Evolutionary conservation across 495 filamentous ascomycete genomes (phyloP).

Genomic region (Aspergillus bridgeri): DNA sequence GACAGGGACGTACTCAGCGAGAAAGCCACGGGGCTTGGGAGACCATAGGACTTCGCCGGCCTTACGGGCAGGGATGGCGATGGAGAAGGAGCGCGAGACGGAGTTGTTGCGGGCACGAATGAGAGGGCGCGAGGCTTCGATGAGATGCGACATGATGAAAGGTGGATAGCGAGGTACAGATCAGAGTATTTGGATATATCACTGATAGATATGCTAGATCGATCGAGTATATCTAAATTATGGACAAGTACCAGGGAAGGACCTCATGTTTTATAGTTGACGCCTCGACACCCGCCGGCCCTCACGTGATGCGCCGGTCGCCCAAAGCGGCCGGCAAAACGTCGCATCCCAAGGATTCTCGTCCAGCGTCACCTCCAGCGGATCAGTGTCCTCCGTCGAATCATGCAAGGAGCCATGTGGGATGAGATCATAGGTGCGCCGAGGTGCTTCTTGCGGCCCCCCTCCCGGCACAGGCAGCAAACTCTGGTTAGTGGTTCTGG

Average conservation of each 20-base stretch:
- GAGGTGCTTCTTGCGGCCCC: too few relatives aligned
- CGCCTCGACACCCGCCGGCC: not conserved
- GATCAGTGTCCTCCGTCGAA: constrained; percentile 16
- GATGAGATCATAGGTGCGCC: constrained; percentile 14
- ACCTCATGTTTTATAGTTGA: too few relatives aligned
- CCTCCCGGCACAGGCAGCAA: too few relatives aligned
- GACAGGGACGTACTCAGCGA: constrained; percentile 35
- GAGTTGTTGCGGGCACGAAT: constrained; percentile 34
- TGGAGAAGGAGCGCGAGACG: constrained; percentile 53
- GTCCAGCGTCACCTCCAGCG: constrained; percentile 2
- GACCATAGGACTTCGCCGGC: constrained; percentile 60
- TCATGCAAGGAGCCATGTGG: constrained; percentile 8
- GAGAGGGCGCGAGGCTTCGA: constrained; percentile 39
- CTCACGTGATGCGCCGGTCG: constrained; percentile 8
- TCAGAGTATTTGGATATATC: constrained; percentile 6
- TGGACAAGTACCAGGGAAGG: too few relatives aligned
- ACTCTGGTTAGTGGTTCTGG: not conserved
- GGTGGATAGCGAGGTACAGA: too few relatives aligned
- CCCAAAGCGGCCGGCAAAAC: constrained; percentile 7
- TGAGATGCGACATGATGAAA: constrained; percentile 7
- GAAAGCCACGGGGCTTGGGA: constrained; percentile 44
- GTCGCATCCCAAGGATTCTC: not conserved
- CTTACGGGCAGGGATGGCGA: constrained; percentile 51
- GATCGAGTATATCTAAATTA: too few relatives aligned
- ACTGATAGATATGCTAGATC: constrained; percentile 7